Base-by-base conservation (phyloP, 1,139 yeast species). In the Zygosaccharomyces pseudobailii region DNA sequence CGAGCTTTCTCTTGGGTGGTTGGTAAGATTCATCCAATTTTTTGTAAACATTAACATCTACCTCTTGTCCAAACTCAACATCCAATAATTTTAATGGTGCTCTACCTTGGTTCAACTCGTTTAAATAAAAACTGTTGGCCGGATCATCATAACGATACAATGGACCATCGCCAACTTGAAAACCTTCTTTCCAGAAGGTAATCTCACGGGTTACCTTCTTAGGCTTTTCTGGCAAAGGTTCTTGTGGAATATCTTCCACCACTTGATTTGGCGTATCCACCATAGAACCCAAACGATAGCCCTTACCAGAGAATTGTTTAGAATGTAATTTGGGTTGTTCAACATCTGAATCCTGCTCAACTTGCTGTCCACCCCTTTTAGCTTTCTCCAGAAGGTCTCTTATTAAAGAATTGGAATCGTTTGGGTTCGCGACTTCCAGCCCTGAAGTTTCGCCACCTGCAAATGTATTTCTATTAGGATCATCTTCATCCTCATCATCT, bases 401-500 rank as follows among this genome's bases (percentile, higher is more conserved):
- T 23, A 83, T 81, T 38, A 83, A 59, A 30, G 71, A 62, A 13
- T 73, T 69, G n/a, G 70, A 64, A 52, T 80, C 76, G 59, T 82
- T 80, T 7, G 97, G 97, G 63, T 90, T 90, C 63, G 94, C 95
- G 9, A 92, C 97, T 56, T 92, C 95, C 55, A 92, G 73, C 0
- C 86, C 97, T 1, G 96, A 87, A 60, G 90, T 90, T 65, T 90
- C 96, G 47, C 96, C 98, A 3, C 97, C 92, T 59, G 92, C 95
- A 66, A 87, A 80, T 55, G 88, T 82, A 55, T 83, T 78, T 54
- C 81, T 80, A 43, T 82, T 80, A 49, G 79, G 87, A 46, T 82
- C 87, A 36, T 78, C 83, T 22, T 75, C 79, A 34, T 75, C 82
- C 24, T 71, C 75, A 20, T 61, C 58, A 47, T 56, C 62, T 20